These are phyloP conservation scores for Polygonum aviculare DNA, from an alignment of 148 eudicot species.

Conservation along the genomic window DNA sequence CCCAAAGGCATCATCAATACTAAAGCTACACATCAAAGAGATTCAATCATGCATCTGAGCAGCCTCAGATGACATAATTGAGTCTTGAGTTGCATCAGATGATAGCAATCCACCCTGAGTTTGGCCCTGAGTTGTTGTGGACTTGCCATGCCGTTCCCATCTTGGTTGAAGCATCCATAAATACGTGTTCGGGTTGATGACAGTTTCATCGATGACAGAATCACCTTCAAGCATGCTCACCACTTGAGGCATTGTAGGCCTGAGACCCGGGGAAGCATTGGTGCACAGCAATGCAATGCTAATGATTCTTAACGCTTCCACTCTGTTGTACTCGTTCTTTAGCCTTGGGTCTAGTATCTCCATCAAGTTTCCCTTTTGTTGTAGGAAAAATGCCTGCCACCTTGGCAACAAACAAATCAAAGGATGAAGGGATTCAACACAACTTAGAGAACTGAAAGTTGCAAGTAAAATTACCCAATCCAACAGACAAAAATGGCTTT, in stretches of 20 bases:
- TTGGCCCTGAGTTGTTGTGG: no score
- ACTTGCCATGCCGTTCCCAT: not conserved
- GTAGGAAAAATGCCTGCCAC: slow-evolving; percentile 23
- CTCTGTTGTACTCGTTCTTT: slow-evolving; percentile 16
- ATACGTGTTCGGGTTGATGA: not conserved
- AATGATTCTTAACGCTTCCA: slow-evolving; percentile 27
- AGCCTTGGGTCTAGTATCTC: slow-evolving; percentile 26
- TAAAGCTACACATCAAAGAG: not conserved
- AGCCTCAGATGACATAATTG: not conserved
- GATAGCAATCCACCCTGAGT: not conserved
- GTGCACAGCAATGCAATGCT: slow-evolving; percentile 40
- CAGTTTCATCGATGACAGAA: not conserved
- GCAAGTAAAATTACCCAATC: slow-evolving; percentile 29
- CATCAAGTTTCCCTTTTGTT: slow-evolving; percentile 29
- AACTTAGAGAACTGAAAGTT: slow-evolving; percentile 11
- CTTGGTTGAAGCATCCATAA: not conserved
- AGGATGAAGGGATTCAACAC: not conserved
- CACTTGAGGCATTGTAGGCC: slow-evolving; percentile 20
- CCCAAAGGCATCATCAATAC: no score
- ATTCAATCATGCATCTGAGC: not conserved
- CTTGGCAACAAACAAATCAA: no score
- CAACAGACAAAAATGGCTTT: not conserved
- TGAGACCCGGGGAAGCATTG: slow-evolving; percentile 37
- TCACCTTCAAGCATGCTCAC: not conserved
- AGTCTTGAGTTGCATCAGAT: not conserved